Base-by-base conservation (phyloP, 2,329 filamentous ascomycete species). In the Chaetothyriales sp. region DNA sequence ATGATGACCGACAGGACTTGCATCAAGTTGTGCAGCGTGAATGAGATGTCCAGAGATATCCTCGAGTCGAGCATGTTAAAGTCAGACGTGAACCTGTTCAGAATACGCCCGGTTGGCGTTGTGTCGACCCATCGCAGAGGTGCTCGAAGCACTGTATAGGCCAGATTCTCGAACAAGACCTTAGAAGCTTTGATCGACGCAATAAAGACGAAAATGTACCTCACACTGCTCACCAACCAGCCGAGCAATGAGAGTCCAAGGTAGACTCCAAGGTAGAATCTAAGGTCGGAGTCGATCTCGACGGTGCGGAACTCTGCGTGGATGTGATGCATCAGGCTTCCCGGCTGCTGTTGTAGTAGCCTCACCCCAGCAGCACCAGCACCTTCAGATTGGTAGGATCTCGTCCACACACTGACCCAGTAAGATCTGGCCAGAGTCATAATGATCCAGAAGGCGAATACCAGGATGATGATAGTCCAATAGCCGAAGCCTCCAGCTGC, bases 81-180 rank as follows among this genome's bases (percentile, higher is more conserved):
- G 65, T 90, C 85, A 2, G 81, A 73, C 0, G 84, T 86, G 63
- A 89, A 86, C 1, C 85, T 76, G 66, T 90, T 90, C 18, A 89
- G 70, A 39, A 89, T 78, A 45, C 85, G 77, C 1, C 85, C 85
- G 1, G 87, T 71, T 0, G 86, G 86, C 0, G 87, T 81, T 0
- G 84, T 89, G 61, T 90, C 85, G 39, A 90, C 73, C 83, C 84
- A 88, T 54, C 84, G 73, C n/a, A 89, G 70, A 1, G 83, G 84
- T 5, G 84, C 80, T 18, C 82, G 77, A 2, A 90, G 71, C 9
- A 90, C 74, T 0, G 78, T 73, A 57, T 77, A 79, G 44, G 81
- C 78, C 55, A 88, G 75, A 48, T 75, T 75, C 19, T 78, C 73
- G 56, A 88, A 90, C 2, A 89, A 70, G 44, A 68, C 68, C 42